Conservation (phyloP, 1,284 basidiomycete genomes). For the Ganoderma lingzhi region DNA sequence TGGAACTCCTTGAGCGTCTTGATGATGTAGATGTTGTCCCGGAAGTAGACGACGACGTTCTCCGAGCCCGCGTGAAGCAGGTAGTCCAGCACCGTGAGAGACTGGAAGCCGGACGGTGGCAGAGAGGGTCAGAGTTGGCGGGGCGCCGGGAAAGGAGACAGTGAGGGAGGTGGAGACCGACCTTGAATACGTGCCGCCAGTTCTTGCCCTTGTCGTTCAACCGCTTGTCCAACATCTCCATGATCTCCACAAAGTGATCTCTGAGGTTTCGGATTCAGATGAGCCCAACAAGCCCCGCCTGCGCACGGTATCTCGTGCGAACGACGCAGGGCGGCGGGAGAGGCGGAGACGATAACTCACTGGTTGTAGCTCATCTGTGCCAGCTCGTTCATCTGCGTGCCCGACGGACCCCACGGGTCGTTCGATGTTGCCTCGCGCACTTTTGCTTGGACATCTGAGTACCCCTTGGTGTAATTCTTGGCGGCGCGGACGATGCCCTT, state of each 20-base stretch:
- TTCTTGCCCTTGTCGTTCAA: conserved; percentile 99
- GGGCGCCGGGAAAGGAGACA: conserved; percentile 4
- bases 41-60: conserved; percentile 98
- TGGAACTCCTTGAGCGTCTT: conserved; percentile 99
- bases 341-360: conserved; percentile 57
- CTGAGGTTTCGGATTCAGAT: conserved; percentile 49
- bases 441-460: conserved; percentile 94
- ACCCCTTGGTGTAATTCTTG: conserved; percentile 96
- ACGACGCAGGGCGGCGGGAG: neutral
- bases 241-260: conserved; percentile 98
- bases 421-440: conserved; percentile 99
- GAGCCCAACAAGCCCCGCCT: neutral
- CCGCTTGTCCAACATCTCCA: conserved; percentile 99
- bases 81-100: conserved; percentile 96
- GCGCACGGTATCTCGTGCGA: neutral
- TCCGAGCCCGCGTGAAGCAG: conserved; percentile 96
- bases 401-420: conserved; percentile 98
- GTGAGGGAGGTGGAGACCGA: conserved; percentile 40
- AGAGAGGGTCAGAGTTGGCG: conserved; percentile 8
- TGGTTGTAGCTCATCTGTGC: conserved; percentile 98
- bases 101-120: conserved; percentile 54
- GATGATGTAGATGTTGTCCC: conserved; percentile 97
- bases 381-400: conserved; percentile 99
- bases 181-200: conserved; percentile 99
- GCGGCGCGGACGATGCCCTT: conserved; percentile 86